Conservation (phyloP, 176 grass and related monocot species). For the Ampelocalamus luodianensis region DNA sequence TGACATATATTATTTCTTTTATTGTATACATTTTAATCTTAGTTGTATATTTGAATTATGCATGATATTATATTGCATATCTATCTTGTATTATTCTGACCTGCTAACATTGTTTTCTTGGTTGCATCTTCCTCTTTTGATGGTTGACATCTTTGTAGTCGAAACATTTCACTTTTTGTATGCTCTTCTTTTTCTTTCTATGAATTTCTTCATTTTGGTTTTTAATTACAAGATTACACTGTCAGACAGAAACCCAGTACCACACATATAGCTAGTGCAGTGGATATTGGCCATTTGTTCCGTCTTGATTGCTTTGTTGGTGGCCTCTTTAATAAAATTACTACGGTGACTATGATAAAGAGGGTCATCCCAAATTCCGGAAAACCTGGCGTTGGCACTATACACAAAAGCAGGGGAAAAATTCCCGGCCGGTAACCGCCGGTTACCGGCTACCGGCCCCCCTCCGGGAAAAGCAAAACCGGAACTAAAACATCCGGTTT, state of each 20-base stretch:
- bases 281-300: conserved; percentile 25
- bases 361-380: neutral
- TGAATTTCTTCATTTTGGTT: conserved; percentile 8
- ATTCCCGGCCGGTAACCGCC: no score
- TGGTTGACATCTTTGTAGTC: neutral
- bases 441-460: no score
- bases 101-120: neutral
- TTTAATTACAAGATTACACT: neutral
- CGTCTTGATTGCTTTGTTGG: conserved; percentile 16
- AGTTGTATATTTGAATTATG: neutral
- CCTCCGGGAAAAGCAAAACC: no score
- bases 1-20: neutral
- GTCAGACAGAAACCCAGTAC: neutral
- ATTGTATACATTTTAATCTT: conserved; percentile 4
- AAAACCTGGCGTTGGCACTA: neutral
- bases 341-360: neutral
- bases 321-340: conserved; percentile 19
- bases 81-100: neutral
- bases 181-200: neutral
- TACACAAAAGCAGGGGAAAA: conserved; percentile 1
- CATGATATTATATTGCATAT: neutral
- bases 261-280: neutral
- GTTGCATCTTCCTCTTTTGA: neutral
- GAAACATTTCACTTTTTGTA: conserved; percentile 3
- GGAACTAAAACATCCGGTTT: no score